Base-by-base conservation (phyloP, 2,329 filamentous ascomycete genomes). In the Macrophomina phaseolina region DNA sequence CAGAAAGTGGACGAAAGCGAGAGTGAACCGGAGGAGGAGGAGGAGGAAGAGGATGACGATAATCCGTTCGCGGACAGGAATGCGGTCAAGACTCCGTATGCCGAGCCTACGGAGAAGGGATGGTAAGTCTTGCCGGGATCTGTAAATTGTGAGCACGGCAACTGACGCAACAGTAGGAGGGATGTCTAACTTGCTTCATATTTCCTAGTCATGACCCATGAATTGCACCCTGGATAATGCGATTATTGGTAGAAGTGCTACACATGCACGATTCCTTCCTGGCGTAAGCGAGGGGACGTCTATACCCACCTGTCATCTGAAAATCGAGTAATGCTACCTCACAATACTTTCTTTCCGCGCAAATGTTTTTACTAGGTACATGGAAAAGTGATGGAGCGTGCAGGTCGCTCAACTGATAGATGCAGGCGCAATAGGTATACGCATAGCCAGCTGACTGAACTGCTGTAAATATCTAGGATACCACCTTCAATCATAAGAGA, bases 31-130 rank as follows among this genome's bases (percentile, higher is more conserved):
- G 84, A 84, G 80, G 81, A 84, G 18, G 18, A 18, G 18, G 18
- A 18, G n/a, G 82, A 84, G 7, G 86, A 86, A 2, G 89, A 91
- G 7, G 90, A 93, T 51, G 91, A 93, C n/a, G 86, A 95, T 69
- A 88, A 97, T 74, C 93, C 93, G 0, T 97, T 97, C 77, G 92
- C 91, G 4, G 93, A 97, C 76, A 87, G 86, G 49, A 94, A 97
- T 75, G 91, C 89, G 4, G 84, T 92, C 32, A 82, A 82, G 58
- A 87, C 63, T 11, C 63, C 63, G 30, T 80, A 76, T 71, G 72
- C 75, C 48, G 84, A 84, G 74, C 78, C 73, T 42, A 6, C 76
- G 78, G 75, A 75, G 70, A 51, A 78, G 65, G 52, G 16, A 46
- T 63, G 65, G 65, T 67, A 40, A 67, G 49, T 61, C 11, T 38